phyloP scores from a whole-genome alignment of 305 asterid species.

The Fraxinus floribunda region DNA sequence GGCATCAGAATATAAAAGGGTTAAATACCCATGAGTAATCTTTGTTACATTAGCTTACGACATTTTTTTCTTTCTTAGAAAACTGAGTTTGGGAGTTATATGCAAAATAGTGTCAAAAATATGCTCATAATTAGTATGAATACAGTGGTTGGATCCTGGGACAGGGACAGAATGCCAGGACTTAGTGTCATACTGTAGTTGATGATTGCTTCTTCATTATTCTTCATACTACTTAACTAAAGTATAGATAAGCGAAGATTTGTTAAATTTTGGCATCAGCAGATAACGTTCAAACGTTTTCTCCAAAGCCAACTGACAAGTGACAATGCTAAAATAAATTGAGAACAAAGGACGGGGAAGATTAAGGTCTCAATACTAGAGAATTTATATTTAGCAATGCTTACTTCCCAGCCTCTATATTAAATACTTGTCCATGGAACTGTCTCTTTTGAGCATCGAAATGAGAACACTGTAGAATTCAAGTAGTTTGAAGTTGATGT shows the following conservation, averaged over 20 bases:
- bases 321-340: neutral
- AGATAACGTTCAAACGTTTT: neutral
- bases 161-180: neutral
- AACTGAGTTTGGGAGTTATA: neutral
- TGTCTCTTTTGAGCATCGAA: too few species aligned
- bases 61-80: neutral
- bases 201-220: neutral
- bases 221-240: neutral
- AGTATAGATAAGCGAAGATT: neutral
- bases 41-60: neutral
- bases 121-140: neutral
- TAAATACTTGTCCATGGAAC: too few species aligned
- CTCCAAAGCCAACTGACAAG: neutral
- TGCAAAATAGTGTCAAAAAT: too few species aligned
- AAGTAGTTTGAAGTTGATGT: too few species aligned
- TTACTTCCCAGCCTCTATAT: too few species aligned
- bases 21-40: neutral
- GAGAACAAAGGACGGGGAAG: neutral
- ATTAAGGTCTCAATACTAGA: neutral
- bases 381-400: too few species aligned
- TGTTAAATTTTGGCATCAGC: neutral
- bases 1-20: too few species aligned
- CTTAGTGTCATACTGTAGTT: neutral
- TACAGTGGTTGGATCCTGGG: neutral
- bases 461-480: too few species aligned